Evolutionary conservation across 2,329 filamentous ascomycete genomes (phyloP), one percentile per base, ranked within the genome.

Genomic region (Tolypocladium endophyticum): DNA sequence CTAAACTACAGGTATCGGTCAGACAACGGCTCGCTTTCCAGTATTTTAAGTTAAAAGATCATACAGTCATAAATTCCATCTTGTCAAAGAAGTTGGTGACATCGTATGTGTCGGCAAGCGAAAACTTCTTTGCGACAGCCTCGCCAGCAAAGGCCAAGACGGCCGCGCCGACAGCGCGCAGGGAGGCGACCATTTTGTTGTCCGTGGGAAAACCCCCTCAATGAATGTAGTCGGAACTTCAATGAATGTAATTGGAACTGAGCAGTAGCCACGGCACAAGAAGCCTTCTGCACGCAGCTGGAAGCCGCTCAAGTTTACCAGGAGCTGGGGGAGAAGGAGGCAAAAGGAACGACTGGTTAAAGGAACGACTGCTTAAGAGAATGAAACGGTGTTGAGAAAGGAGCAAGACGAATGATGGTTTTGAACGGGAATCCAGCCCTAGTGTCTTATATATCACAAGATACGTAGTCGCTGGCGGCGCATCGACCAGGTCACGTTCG

Each of bases 61-160:
- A 58, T 66, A 76, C 74, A 62, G 66, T 67, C 59, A 73, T 71
- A 66, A 79, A 79, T 50, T 69, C 59, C 61, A 79, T 80, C 68
- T 79, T 77, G 65, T 74, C 70, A 50, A 79, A 77, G 67, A 81
- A 80, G 71, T 80, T 80, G 61, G 64, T 64, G 33, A 62, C 60
- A 58, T 75, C 71, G 64, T 77, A 79, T 0, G 71, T 65, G 56
- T 79, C 75, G 4, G 69, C 63, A 56, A 79, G 65, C 60, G 77
- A 76, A 41, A 70, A 70, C 62, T 72, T 63, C 55, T 65, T 69
- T 20, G 71, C 69, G 41, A 68, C 65, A 35, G 69, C 71, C 38
- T 68, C 65, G 47, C 70, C 73, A 45, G 71, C 68, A 55, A 72
- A 69, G 58, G 70, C 73, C 64, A 75, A 65, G 56, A 71, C 72